Percentiles rank a stretch among this genome's conserved stretches.
These are phyloP conservation scores for Citrullus mucosospermus DNA, from an alignment of 306 rosid genomes.

Conservation along the genomic window DNA sequence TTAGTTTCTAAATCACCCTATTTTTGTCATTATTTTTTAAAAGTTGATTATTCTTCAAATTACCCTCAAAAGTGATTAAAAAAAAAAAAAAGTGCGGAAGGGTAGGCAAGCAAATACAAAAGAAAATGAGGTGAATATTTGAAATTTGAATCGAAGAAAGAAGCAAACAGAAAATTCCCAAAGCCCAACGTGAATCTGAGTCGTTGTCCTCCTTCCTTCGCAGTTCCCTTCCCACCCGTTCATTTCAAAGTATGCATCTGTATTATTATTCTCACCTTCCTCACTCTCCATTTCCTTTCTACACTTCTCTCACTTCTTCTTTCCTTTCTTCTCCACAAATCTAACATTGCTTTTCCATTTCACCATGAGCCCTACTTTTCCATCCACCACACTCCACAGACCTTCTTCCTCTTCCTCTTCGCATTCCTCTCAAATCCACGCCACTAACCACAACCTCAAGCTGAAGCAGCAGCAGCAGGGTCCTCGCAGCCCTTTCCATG, in stretches of 20 bases:
- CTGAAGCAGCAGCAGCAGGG: background rate
- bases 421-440: background rate
- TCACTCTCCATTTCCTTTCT: background rate
- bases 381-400: background rate
- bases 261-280: background rate
- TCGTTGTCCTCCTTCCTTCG: background rate
- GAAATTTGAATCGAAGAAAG: background rate
- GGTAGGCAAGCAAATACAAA: background rate
- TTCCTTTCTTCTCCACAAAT: background rate
- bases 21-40: too few species aligned
- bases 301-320: background rate
- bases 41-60: too few species aligned
- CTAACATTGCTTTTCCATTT: background rate
- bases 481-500: background rate
- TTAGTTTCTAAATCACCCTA: too few species aligned
- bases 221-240: background rate
- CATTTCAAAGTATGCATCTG: background rate
- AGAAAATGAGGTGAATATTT: background rate
- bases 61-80: too few species aligned
- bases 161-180: background rate
- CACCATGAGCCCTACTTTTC: background rate
- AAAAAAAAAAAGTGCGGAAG: too few species aligned
- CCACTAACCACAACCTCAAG: constrained; percentile 3
- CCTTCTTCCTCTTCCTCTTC: background rate
- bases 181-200: background rate